These are phyloP conservation scores for Nevesoporus exiguus DNA, from an alignment of 768 basidiomycete genomes.

Conservation along the genomic window DNA sequence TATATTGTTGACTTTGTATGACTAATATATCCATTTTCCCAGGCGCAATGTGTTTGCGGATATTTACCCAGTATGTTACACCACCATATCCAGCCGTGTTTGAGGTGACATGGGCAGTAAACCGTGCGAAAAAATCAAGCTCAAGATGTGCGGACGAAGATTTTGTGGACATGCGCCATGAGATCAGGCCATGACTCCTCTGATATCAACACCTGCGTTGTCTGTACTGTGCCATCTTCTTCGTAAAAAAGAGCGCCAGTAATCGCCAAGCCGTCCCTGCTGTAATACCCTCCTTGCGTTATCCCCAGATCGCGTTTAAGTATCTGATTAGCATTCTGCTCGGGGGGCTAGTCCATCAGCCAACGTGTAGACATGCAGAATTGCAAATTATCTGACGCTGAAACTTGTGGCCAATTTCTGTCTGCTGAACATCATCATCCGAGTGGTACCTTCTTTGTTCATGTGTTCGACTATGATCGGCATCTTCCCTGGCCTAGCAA, in stretches of 20 bases:
- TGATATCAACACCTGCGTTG: neutral
- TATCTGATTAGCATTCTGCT: neutral
- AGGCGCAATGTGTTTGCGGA: no score
- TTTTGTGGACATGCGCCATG: slow-evolving; percentile 5
- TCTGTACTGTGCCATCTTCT: neutral
- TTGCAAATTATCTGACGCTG: neutral
- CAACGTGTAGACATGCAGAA: neutral
- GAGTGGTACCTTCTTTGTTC: neutral
- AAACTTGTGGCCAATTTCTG: neutral
- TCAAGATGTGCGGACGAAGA: neutral
- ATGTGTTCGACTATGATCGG: slow-evolving; percentile 6
- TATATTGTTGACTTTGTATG: no score
- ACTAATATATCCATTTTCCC: no score
- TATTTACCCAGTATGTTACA: no score
- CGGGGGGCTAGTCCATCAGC: neutral
- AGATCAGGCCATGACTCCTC: slow-evolving; percentile 9
- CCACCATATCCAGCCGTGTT: no score
- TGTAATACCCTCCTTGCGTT: neutral
- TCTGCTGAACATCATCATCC: slow-evolving; percentile 12
- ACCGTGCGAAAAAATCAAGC: neutral
- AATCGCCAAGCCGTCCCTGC: neutral
- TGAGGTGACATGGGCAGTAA: neutral
- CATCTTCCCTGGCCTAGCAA: neutral
- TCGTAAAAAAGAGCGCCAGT: slow-evolving; percentile 10
- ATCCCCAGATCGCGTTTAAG: neutral